A percentile compares a stretch with the other conserved stretches of the same genome.
Evolutionary conservation across 306 rosid genomes (phyloP).

Genomic region (Trifolium dubium): DNA sequence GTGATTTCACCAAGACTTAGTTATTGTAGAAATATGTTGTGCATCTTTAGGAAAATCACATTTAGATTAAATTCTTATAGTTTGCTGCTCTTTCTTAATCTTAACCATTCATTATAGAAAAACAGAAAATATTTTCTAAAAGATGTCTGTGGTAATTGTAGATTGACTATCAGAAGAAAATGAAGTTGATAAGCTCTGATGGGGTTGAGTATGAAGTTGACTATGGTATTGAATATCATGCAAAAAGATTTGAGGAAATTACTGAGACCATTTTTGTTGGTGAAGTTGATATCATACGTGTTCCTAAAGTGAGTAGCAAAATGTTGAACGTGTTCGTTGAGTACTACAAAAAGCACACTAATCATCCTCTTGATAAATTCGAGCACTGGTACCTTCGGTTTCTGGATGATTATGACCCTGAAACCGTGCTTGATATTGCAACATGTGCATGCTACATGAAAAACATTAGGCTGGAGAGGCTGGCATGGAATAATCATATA

Average conservation of each 20-base stretch:
- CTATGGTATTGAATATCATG: constrained; percentile 55
- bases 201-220: constrained; percentile 65
- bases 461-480: too few species aligned
- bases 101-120: too few species aligned
- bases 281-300: constrained; percentile 48
- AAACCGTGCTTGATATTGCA: too few species aligned
- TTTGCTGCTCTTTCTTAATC: too few species aligned
- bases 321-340: constrained; percentile 63
- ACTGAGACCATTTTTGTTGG: constrained; percentile 52
- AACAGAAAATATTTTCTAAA: too few species aligned
- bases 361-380: constrained; percentile 41
- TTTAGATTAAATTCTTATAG: too few species aligned
- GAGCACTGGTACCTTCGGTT: constrained; percentile 36
- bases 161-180: constrained; percentile 32
- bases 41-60: too few species aligned
- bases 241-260: constrained; percentile 57
- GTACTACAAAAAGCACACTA: constrained; percentile 63
- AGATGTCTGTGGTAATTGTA: too few species aligned
- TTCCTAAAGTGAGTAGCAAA: constrained; percentile 56
- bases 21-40: neutral
- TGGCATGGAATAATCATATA: too few species aligned
- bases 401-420: too few species aligned
- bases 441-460: too few species aligned
- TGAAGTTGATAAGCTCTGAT: constrained; percentile 59
- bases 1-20: neutral